phyloP scores from a whole-genome alignment of 345 rosid genomes.

The Camelina sativa region DNA sequence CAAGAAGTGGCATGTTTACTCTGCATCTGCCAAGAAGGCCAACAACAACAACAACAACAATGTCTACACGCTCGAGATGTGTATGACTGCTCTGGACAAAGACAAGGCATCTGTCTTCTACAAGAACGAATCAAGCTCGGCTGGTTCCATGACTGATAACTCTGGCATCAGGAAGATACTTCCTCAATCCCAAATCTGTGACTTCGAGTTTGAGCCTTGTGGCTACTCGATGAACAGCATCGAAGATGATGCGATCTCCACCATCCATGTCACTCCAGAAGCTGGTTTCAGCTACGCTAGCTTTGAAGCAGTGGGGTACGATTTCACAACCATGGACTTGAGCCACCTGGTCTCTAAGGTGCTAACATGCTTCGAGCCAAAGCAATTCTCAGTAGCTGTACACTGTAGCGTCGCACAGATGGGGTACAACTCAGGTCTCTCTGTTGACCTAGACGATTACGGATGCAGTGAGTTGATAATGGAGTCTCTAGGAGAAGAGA shows the following conservation, averaged over 20 bases:
- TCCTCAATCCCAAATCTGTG: constrained; percentile 69
- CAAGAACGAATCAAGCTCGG: constrained; percentile 47
- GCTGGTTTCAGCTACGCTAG: constrained; percentile 85
- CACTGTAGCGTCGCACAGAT: constrained; percentile 41
- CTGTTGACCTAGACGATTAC: constrained; percentile 60
- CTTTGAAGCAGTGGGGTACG: constrained; percentile 71
- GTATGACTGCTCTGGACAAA: constrained; percentile 75
- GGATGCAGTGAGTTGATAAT: constrained; percentile 38
- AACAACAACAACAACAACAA: constrained; percentile 26
- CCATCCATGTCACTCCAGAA: constrained; percentile 88
- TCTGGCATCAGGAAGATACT: constrained; percentile 67
- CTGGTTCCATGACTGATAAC: constrained; percentile 58
- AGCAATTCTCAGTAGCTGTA: constrained; percentile 63
- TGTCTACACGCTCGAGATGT: constrained; percentile 66
- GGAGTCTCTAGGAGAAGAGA: constrained; percentile 59
- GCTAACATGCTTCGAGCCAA: constrained; percentile 59
- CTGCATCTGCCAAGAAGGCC: constrained; percentile 42
- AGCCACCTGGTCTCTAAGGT: constrained; percentile 54
- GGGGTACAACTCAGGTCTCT: constrained; percentile 32
- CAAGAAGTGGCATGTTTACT: constrained; percentile 72
- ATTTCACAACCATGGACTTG: constrained; percentile 44
- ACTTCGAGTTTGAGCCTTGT: constrained; percentile 76
- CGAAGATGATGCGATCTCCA: constrained; percentile 56
- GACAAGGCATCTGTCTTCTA: constrained; percentile 60
- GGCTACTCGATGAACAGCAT: constrained; percentile 86